A percentile compares a stretch with the other conserved stretches of the same genome.
These are phyloP conservation scores for Raphidocelis subcapitata DNA, from an alignment of 139 green algal species.

Conservation along the genomic window DNA sequence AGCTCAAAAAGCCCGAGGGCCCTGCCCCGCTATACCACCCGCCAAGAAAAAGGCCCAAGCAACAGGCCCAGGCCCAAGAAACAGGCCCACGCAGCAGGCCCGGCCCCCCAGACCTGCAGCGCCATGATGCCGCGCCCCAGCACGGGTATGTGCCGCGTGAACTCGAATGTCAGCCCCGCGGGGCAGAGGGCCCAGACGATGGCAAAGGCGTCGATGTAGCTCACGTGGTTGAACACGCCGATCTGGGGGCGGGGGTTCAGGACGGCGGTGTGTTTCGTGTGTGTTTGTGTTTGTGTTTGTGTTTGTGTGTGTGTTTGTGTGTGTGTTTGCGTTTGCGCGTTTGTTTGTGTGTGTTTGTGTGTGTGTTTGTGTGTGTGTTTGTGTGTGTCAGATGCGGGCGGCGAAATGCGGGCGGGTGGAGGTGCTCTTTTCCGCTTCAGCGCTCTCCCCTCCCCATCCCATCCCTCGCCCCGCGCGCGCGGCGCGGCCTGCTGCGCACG, in stretches of 20 bases:
- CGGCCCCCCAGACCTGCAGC: too few relatives aligned
- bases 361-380: not conserved
- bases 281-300: not conserved
- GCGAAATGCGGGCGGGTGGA: not conserved
- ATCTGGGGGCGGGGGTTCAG: slow-evolving; percentile 28
- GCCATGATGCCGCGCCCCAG: slow-evolving; percentile 41
- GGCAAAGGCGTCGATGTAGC: slow-evolving; percentile 29
- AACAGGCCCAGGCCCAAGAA: too few relatives aligned
- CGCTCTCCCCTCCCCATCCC: too few relatives aligned
- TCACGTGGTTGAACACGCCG: slow-evolving; percentile 53
- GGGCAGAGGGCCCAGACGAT: slow-evolving; percentile 22
- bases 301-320: too few relatives aligned
- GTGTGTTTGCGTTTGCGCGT: too few relatives aligned
- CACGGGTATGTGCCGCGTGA: slow-evolving; percentile 32
- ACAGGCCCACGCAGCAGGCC: too few relatives aligned
- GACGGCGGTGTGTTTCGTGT: not conserved
- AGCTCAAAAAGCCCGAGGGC: too few relatives aligned
- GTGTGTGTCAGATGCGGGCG: not conserved
- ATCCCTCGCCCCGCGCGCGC: too few relatives aligned
- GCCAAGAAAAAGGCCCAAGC: too few relatives aligned
- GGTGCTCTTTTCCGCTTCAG: too few relatives aligned
- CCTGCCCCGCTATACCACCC: too few relatives aligned
- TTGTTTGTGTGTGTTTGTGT: not conserved
- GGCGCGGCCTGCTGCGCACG: too few relatives aligned
- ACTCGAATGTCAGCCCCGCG: slow-evolving; percentile 19